These are phyloP conservation scores for Fusarium abutilonis DNA, from an alignment of 2,329 filamentous ascomycete species.

Conservation along the genomic window DNA sequence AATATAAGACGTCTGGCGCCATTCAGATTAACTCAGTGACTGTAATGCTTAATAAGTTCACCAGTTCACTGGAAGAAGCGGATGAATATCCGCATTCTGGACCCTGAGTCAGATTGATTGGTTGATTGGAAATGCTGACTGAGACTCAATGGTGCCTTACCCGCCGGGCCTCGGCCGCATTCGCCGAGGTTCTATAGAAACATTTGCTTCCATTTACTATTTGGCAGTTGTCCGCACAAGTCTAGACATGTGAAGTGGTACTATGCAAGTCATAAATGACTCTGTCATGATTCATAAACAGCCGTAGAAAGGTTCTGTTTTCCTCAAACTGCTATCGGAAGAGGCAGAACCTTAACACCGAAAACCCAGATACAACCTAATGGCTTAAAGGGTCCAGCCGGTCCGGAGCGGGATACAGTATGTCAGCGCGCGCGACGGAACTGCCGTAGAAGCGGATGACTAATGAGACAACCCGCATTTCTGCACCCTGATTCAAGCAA, in stretches of 20 bases:
- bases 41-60: too few relatives aligned
- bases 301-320: background rate
- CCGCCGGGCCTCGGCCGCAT: constrained; percentile 32
- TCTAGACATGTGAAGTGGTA: background rate
- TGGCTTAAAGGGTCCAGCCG: constrained; percentile 18
- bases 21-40: too few relatives aligned
- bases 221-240: background rate
- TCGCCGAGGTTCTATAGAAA: constrained; percentile 37
- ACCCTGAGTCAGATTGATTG: constrained; percentile 29
- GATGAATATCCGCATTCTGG: constrained; percentile 18
- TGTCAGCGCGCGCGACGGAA: constrained; percentile 35
- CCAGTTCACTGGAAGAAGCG: background rate
- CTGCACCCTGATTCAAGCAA: constrained; percentile 21
- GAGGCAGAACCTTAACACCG: constrained; percentile 8
- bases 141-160: constrained; percentile 30
- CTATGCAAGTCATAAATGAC: background rate
- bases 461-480: constrained; percentile 32
- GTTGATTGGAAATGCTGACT: constrained; percentile 39
- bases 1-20: too few relatives aligned
- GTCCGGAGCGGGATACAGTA: background rate
- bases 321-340: constrained; percentile 5
- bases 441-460: constrained; percentile 32
- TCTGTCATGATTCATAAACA: too few relatives aligned
- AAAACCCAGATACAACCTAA: constrained; percentile 8
- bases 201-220: background rate